Conservation (phyloP, 148 eudicot species). For the Rhododendron kiyosumense region DNA sequence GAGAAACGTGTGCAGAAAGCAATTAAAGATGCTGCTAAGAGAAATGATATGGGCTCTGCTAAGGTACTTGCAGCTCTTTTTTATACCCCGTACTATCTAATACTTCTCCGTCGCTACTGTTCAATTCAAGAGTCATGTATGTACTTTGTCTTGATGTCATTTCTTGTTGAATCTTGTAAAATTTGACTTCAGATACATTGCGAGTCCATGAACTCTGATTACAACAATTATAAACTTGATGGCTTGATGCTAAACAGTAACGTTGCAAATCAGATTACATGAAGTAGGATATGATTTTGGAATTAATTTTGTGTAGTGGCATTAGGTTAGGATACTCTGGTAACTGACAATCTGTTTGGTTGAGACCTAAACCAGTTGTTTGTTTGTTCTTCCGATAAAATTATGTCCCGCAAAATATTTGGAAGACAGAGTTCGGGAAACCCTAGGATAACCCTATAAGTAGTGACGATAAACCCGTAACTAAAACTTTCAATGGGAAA, state of each 20-base stretch:
- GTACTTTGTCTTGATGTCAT: neutral
- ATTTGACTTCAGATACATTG: neutral
- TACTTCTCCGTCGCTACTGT: neutral
- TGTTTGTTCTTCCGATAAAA: neutral
- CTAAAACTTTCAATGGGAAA: neutral
- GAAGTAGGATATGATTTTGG: neutral
- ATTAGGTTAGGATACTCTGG: neutral
- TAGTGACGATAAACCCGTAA: neutral
- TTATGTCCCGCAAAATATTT: neutral
- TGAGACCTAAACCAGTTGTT: neutral
- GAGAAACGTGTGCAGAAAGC: constrained; percentile 96
- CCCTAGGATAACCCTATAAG: neutral
- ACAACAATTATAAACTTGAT: neutral
- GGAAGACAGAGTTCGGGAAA: neutral
- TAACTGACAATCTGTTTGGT: neutral
- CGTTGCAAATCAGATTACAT: neutral
- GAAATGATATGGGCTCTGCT: constrained; percentile 97
- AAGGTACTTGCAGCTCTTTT: constrained; percentile 45
- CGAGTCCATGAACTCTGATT: neutral
- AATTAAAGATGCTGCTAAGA: constrained; percentile 87
- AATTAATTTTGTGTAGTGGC: neutral
- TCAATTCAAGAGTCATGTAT: neutral
- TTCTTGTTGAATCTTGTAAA: neutral
- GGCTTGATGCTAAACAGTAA: neutral
- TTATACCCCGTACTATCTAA: neutral